Percentiles rank a stretch among this genome's conserved stretches.
phyloP scores from a whole-genome alignment of 1,284 basidiomycete genomes.

The Ganoderma meredithae region DNA sequence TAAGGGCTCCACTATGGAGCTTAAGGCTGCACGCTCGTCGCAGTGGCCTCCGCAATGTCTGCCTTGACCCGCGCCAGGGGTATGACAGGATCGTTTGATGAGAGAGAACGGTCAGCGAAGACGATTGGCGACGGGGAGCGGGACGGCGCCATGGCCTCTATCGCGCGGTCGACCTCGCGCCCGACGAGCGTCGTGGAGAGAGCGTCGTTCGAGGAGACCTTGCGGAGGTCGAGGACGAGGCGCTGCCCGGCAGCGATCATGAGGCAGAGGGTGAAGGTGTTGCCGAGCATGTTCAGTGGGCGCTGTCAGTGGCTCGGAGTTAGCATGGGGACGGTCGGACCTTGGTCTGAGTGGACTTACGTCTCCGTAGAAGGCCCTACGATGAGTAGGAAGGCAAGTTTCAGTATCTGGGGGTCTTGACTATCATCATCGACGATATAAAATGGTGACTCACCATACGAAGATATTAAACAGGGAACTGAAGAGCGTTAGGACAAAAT shows the following conservation, averaged over 20 bases:
- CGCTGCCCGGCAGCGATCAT: constrained; percentile 34
- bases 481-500: constrained; percentile 28
- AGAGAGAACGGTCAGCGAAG: constrained; percentile 20
- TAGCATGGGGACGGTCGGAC: not conserved
- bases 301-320: constrained; percentile 11
- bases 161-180: constrained; percentile 32
- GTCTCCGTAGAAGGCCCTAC: constrained; percentile 23
- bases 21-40: not conserved
- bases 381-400: too few species aligned
- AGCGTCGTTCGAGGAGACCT: constrained; percentile 25
- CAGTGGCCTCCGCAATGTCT: not conserved
- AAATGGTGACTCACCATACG: constrained; percentile 24
- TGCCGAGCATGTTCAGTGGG: constrained; percentile 30
- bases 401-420: not conserved
- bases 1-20: not conserved
- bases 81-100: not conserved
- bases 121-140: constrained; percentile 26
- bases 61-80: not conserved
- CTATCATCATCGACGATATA: not conserved
- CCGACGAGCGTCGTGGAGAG: constrained; percentile 33
- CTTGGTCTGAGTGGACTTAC: constrained; percentile 13
- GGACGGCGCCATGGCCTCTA: constrained; percentile 22
- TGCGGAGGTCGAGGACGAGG: constrained; percentile 35
- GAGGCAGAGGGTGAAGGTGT: constrained; percentile 32
- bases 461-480: constrained; percentile 31